Conservation (phyloP, 2,329 filamentous ascomycete genomes). For the Diatrype stigma region DNA sequence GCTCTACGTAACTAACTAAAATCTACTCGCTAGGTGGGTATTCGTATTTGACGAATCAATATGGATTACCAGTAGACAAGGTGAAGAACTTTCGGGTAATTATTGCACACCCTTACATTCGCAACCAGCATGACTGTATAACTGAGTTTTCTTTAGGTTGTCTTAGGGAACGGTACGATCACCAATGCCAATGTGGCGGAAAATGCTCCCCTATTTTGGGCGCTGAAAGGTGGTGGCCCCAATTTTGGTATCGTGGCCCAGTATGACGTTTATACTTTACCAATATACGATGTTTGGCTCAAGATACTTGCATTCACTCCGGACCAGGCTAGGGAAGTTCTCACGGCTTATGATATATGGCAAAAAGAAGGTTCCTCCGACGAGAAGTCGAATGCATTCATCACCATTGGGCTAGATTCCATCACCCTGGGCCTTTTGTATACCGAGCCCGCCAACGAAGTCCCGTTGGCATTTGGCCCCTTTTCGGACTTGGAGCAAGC, state of each 20-base stretch:
- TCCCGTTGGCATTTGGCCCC: neutral
- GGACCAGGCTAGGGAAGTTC: neutral
- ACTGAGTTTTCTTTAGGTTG: neutral
- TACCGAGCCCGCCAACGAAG: neutral
- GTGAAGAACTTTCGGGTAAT: neutral
- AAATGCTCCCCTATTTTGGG: neutral
- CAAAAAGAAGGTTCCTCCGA: neutral
- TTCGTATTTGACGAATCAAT: neutral
- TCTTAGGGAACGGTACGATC: neutral
- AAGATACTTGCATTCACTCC: neutral
- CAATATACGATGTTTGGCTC: neutral
- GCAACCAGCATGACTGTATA: neutral
- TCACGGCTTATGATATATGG: neutral
- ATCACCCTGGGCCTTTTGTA: neutral
- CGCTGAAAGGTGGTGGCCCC: neutral
- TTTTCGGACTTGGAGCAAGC: neutral
- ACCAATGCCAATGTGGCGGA: neutral
- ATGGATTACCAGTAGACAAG: neutral
- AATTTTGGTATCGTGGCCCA: neutral
- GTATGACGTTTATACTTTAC: neutral
- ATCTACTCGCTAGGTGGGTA: neutral
- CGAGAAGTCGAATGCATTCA: neutral
- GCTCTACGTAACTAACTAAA: too few relatives aligned
- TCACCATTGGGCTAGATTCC: neutral
- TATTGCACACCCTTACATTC: neutral